A percentile compares a stretch with the other conserved stretches of the same genome.
These are phyloP conservation scores for Trichoderma guizhouense DNA, from an alignment of 2,329 filamentous ascomycete genomes.

Conservation along the genomic window DNA sequence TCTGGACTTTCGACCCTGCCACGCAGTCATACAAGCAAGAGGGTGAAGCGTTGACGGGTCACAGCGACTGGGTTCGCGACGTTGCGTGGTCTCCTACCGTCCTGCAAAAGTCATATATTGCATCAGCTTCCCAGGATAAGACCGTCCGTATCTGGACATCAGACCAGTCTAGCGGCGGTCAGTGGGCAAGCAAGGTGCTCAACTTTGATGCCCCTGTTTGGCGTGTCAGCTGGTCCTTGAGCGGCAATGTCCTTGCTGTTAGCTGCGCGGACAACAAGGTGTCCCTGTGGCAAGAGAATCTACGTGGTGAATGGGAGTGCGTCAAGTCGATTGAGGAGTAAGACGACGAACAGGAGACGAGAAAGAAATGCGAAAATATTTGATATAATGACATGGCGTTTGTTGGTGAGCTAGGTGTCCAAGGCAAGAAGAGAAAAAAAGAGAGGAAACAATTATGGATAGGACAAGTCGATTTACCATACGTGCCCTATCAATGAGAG, in stretches of 20 bases:
- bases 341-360: conserved; percentile 1
- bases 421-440: conserved; percentile 24
- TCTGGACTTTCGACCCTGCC: conserved; percentile 78
- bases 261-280: conserved; percentile 96
- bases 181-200: conserved; percentile 83
- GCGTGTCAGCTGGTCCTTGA: conserved; percentile 97
- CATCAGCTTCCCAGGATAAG: conserved; percentile 92
- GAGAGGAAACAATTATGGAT: neutral
- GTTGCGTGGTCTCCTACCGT: conserved; percentile 97
- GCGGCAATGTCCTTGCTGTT: conserved; percentile 92
- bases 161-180: conserved; percentile 56
- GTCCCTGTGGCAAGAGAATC: conserved; percentile 96
- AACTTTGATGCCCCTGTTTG: conserved; percentile 87
- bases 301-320: conserved; percentile 94
- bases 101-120: conserved; percentile 93
- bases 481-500: neutral
- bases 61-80: conserved; percentile 95
- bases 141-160: conserved; percentile 96
- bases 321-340: conserved; percentile 95
- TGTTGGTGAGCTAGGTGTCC: conserved; percentile 34
- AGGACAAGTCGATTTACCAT: neutral
- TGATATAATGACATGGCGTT: conserved; percentile 1
- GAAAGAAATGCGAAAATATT: neutral
- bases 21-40: conserved; percentile 60
- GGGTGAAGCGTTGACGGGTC: conserved; percentile 66